Evolutionary conservation across 2,329 filamentous ascomycete genomes (phyloP).

Genomic region (Lasiodiplodia hormozganensis): DNA sequence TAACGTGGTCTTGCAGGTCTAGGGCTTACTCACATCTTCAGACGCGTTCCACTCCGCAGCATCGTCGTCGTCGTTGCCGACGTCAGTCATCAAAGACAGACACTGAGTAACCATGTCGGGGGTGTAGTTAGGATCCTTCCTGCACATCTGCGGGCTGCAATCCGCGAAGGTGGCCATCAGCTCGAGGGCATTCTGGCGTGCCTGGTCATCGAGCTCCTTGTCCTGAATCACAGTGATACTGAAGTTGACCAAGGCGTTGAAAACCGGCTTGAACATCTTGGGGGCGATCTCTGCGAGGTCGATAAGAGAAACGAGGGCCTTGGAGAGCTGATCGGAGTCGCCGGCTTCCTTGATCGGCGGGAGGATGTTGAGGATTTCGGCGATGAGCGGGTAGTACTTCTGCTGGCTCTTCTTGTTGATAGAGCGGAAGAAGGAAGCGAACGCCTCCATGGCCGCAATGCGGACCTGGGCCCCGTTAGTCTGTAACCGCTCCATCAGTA

Average conservation of each 20-base stretch:
- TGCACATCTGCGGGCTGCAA: conserved; percentile 91
- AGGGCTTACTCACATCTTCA: conserved; percentile 73
- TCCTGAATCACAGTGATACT: conserved; percentile 93
- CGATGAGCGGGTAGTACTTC: conserved; percentile 87
- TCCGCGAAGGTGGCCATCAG: conserved; percentile 98
- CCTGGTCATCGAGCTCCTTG: conserved; percentile 89
- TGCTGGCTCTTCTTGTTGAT: conserved; percentile 85
- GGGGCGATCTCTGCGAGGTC: conserved; percentile 93
- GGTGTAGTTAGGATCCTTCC: conserved; percentile 90
- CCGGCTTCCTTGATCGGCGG: conserved; percentile 91
- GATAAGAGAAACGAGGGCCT: conserved; percentile 88
- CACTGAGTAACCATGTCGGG: conserved; percentile 98
- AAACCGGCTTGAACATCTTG: conserved; percentile 97
- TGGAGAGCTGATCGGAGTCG: conserved; percentile 89
- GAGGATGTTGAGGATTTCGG: conserved; percentile 91
- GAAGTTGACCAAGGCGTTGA: conserved; percentile 90
- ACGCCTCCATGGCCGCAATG: conserved; percentile 94
- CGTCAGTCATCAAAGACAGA: conserved; percentile 95
- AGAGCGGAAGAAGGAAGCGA: conserved; percentile 93
- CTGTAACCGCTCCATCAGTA: background rate
- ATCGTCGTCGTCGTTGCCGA: conserved; percentile 93
- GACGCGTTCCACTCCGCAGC: conserved; percentile 90
- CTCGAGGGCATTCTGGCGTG: conserved; percentile 92
- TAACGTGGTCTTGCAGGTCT: conserved; percentile 3
- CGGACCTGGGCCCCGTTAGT: conserved; percentile 67